Evolutionary conservation across 1,284 basidiomycete species (phyloP).

Genomic region (Leccinum subfulvum): DNA sequence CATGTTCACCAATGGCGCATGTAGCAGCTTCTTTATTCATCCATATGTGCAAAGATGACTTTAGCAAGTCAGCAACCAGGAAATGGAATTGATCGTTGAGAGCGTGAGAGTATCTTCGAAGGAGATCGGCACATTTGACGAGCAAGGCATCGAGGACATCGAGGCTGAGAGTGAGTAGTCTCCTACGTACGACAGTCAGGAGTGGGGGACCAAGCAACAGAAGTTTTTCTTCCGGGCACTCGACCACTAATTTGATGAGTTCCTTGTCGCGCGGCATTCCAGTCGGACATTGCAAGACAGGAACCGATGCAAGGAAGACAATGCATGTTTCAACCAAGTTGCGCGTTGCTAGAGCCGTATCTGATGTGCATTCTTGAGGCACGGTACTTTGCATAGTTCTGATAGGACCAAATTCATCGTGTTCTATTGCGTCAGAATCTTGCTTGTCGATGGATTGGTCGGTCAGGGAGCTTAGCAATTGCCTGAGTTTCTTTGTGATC

Average conservation of each 20-base stretch:
- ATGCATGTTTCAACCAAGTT: conserved; percentile 49
- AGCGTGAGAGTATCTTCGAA: conserved; percentile 58
- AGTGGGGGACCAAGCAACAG: conserved; percentile 57
- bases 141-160: conserved; percentile 56
- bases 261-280: conserved; percentile 62
- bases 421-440: conserved; percentile 38
- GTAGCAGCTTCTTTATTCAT: conserved; percentile 37
- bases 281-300: conserved; percentile 57
- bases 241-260: conserved; percentile 58
- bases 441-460: conserved; percentile 21
- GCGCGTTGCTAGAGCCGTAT: conserved; percentile 22
- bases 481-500: conserved; percentile 40
- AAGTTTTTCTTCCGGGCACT: conserved; percentile 53
- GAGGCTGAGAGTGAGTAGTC: conserved; percentile 52
- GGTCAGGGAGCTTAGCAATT: conserved; percentile 34
- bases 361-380: conserved; percentile 20
- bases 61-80: conserved; percentile 61
- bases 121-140: conserved; percentile 50
- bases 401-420: conserved; percentile 68
- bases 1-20: conserved; percentile 43
- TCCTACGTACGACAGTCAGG: conserved; percentile 53
- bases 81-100: conserved; percentile 55
- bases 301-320: conserved; percentile 53
- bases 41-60: conserved; percentile 70
- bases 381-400: conserved; percentile 39